phyloP scores from a whole-genome alignment of 2,329 filamentous ascomycete species.

The Zymoseptoria brevis region DNA sequence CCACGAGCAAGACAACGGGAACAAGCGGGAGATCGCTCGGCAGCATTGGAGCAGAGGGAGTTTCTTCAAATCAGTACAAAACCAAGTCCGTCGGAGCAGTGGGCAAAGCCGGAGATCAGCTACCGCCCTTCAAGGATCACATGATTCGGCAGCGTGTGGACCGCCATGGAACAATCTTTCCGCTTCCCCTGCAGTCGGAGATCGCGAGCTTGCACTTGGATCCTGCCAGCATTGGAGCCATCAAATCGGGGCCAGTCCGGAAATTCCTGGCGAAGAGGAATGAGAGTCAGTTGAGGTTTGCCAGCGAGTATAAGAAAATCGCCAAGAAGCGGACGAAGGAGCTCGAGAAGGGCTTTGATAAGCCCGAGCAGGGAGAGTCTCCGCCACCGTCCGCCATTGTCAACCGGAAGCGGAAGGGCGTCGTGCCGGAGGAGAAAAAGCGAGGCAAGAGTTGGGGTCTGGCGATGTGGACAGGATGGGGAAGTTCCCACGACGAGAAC shows the following conservation, averaged over 20 bases:
- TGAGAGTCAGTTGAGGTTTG: slow-evolving; percentile 66
- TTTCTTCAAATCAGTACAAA: slow-evolving; percentile 18
- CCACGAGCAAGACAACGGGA: slow-evolving; percentile 5
- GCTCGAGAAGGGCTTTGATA: slow-evolving; percentile 61
- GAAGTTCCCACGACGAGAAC: slow-evolving; percentile 76
- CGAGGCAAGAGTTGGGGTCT: slow-evolving; percentile 56
- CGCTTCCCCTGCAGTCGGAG: slow-evolving; percentile 56
- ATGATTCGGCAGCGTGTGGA: slow-evolving; percentile 91
- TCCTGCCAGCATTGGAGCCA: slow-evolving; percentile 60
- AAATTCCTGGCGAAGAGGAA: slow-evolving; percentile 75
- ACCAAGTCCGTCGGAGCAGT: slow-evolving; percentile 40
- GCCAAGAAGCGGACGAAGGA: slow-evolving; percentile 68
- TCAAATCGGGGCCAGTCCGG: slow-evolving; percentile 69
- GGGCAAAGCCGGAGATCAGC: slow-evolving; percentile 76
- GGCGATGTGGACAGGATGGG: slow-evolving; percentile 79
- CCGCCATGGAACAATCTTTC: slow-evolving; percentile 64
- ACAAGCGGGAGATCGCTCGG: slow-evolving; percentile 12
- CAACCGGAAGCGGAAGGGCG: slow-evolving; percentile 36
- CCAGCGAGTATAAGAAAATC: slow-evolving; percentile 59
- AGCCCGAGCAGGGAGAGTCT: slow-evolving; percentile 60
- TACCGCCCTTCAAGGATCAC: slow-evolving; percentile 70
- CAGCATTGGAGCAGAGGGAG: slow-evolving; percentile 17
- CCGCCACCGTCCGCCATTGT: slow-evolving; percentile 74
- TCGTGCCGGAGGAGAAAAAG: slow-evolving; percentile 26
- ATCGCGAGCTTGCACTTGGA: slow-evolving; percentile 60